Evolutionary conservation across 768 basidiomycete species (phyloP), one percentile per base, ranked within the genome.

Genomic region (Exsudoporus frostii): DNA sequence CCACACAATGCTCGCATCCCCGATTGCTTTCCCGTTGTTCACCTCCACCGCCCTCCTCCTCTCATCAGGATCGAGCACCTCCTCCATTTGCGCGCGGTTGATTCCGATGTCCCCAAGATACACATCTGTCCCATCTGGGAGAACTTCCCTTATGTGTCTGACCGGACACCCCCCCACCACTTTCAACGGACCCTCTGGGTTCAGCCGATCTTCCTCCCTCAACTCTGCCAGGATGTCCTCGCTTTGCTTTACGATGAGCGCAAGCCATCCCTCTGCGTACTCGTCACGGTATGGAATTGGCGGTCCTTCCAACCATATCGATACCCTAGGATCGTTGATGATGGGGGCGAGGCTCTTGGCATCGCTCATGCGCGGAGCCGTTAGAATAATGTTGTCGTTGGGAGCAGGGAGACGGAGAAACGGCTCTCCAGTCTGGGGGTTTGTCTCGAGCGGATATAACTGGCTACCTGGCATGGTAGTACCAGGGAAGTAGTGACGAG

Each of bases 1-100:
- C 83, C 83, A 88, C 25, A 80, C 61, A 50, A 86, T 83, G 29
- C 70, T 70, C 11, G 79, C 77, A 58, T 87, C 81, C 13, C 83
- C 85, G 13, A 66, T 48, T 7, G 61, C 58, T 48, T 73, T 73
- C 1, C 51, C 62, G 22, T 68, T 61, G 58, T 85, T 86, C 57
- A 71, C 71, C 42, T 71, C 66, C 30, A 67, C 65, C 14, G 70
- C 65, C 38, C 56, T 59, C 42, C 66, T 66, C 59, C 67, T 68
- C 57, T 73, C 69, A 27, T 74, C 75, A 37, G 59, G 56, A 56
- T 81, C 76, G 37, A 61, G 32, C 37, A 68, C 54, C 19, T 70
- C 59, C 24, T 69, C 69, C 53, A 70, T 57, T 30, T 7, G 44
- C 40, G 60, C 65, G 20, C 69, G 68, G 34, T 5, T 6, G 37